Percentiles rank a stretch among this genome's conserved stretches.
Conservation (phyloP, 148 eudicot genomes). For the Silene conica region DNA sequence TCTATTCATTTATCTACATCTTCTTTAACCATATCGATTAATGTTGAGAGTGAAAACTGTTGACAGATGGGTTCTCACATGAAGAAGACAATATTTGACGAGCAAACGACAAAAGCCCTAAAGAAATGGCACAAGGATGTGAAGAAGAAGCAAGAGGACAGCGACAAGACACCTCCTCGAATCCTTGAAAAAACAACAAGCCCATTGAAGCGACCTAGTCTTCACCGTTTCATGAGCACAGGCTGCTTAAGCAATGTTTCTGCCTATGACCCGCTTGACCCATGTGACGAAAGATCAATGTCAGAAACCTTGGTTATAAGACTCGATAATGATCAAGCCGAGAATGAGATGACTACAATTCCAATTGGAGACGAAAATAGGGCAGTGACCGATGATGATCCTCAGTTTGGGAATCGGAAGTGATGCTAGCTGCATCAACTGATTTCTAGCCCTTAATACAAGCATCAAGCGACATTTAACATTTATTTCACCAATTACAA, state of each 20-base stretch:
- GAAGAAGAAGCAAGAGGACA: slow-evolving; percentile 51
- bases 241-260: slow-evolving; percentile 38
- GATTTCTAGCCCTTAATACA: neutral
- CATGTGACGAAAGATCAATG: slow-evolving; percentile 24
- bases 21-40: neutral
- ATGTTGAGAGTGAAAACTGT: slow-evolving; percentile 14
- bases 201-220: slow-evolving; percentile 25
- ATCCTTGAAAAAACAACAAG: slow-evolving; percentile 27
- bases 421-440: too few species aligned
- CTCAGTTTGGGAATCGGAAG: neutral
- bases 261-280: slow-evolving; percentile 23
- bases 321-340: slow-evolving; percentile 30
- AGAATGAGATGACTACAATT: slow-evolving; percentile 31
- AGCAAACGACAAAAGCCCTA: slow-evolving; percentile 78
- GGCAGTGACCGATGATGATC: neutral
- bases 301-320: slow-evolving; percentile 32
- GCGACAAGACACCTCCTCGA: slow-evolving; percentile 32
- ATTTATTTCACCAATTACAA: too few species aligned
- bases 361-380: neutral
- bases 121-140: slow-evolving; percentile 71
- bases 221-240: slow-evolving; percentile 65
- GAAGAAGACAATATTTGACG: slow-evolving; percentile 82
- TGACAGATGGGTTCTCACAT: slow-evolving; percentile 86
- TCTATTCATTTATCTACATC: too few species aligned
- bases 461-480: neutral